phyloP scores from a whole-genome alignment of 805 yeast species.

The Starmerella etchellsii region DNA sequence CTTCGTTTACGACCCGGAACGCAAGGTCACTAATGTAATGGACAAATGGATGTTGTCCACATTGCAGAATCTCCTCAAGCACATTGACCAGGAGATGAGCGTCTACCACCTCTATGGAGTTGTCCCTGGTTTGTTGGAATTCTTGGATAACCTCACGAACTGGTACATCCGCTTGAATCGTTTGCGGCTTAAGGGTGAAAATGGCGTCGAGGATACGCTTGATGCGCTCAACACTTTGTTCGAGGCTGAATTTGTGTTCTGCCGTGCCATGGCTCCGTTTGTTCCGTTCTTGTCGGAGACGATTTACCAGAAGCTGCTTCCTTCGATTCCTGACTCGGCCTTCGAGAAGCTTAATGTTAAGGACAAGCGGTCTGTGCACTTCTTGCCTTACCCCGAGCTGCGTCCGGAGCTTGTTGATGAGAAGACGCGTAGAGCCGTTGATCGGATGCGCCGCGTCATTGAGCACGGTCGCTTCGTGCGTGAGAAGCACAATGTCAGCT shows the following conservation, averaged over 20 bases:
- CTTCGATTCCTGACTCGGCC: slow-evolving; percentile 31
- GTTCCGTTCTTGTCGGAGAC: slow-evolving; percentile 91
- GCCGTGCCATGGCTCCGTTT: slow-evolving; percentile 97
- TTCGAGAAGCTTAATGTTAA: slow-evolving; percentile 24
- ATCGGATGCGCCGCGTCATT: slow-evolving; percentile 93
- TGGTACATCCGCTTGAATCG: slow-evolving; percentile 99
- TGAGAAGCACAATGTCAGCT: slow-evolving; percentile 85
- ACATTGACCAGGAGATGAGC: slow-evolving; percentile 79
- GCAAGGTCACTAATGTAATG: slow-evolving; percentile 76
- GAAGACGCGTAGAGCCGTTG: slow-evolving; percentile 73
- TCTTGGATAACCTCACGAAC: slow-evolving; percentile 90
- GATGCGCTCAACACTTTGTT: slow-evolving; percentile 82
- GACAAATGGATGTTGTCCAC: slow-evolving; percentile 96
- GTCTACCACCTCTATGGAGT: slow-evolving; percentile 89
- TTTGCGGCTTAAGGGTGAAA: slow-evolving; percentile 92
- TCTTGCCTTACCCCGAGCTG: slow-evolving; percentile 77
- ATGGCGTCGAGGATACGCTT: slow-evolving; percentile 70
- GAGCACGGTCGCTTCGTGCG: slow-evolving; percentile 93
- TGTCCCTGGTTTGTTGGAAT: slow-evolving; percentile 76
- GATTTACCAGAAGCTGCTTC: slow-evolving; percentile 64
- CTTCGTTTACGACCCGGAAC: slow-evolving; percentile 55
- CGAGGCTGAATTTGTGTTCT: slow-evolving; percentile 77
- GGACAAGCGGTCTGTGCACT: slow-evolving; percentile 76
- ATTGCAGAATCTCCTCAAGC: slow-evolving; percentile 78
- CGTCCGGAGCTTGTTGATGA: slow-evolving; percentile 70